Conservation (phyloP, 2,329 filamentous ascomycete genomes). For the Colletotrichum musicola region DNA sequence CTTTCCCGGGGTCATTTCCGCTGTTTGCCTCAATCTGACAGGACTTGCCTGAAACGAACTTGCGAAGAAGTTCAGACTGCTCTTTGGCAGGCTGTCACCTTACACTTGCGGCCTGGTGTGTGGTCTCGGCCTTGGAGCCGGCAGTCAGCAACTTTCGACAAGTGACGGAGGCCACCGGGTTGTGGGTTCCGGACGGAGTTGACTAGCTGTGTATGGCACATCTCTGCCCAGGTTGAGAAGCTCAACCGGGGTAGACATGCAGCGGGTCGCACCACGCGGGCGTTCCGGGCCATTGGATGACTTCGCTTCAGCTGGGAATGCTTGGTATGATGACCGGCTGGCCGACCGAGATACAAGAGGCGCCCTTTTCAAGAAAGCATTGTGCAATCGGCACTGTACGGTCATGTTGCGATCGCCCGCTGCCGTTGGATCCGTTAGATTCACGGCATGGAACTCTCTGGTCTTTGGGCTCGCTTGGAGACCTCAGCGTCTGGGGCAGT, state of each 20-base stretch:
- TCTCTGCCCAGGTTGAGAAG: background rate
- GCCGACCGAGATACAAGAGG: background rate
- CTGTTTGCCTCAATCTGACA: constrained; percentile 11
- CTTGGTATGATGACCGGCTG: constrained; percentile 13
- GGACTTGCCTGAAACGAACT: background rate
- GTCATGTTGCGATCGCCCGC: background rate
- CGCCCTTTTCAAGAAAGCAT: background rate
- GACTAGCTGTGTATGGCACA: constrained; percentile 5
- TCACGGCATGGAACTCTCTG: background rate
- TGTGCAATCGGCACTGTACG: background rate
- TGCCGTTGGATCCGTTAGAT: background rate
- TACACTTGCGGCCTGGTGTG: constrained; percentile 27
- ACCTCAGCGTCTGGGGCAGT: no score
- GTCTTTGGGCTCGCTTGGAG: no score
- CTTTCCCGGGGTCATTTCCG: constrained; percentile 8
- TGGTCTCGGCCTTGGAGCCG: background rate
- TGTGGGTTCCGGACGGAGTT: constrained; percentile 3
- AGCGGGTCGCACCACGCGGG: constrained; percentile 15
- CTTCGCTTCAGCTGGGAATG: background rate
- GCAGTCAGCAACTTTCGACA: constrained; percentile 27
- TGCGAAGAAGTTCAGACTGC: constrained; percentile 13
- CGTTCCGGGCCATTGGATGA: constrained; percentile 13
- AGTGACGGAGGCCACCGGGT: constrained; percentile 17
- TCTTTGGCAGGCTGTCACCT: constrained; percentile 15
- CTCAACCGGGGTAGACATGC: constrained; percentile 8